Evolutionary conservation across 2,329 filamentous ascomycete genomes (phyloP), one percentile per base, ranked within the genome.

Genomic region (Fusarium domesticum): DNA sequence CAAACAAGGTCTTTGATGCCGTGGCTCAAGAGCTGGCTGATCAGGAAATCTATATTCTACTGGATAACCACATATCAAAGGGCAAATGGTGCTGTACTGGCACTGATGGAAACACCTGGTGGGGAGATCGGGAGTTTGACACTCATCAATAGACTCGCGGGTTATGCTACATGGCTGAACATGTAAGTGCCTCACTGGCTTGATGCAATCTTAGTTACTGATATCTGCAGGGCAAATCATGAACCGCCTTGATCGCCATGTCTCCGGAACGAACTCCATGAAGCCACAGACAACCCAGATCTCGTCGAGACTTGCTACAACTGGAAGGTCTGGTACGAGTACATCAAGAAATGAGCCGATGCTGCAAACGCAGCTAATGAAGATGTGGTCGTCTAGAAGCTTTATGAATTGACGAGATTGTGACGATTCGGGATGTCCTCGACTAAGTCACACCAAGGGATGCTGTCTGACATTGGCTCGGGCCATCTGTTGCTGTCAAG

Each of bases 51-150:
- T 76, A 77, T 53, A 65, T 81, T 7, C 74, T 79, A 50, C 64
- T 81, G 1, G 77, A 81, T 59, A 80, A 81, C 54, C 78, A 81
- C 60, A 72, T 81, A 54, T 78, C 75, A 19, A 72, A 69, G 41
- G 78, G 70, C 6, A 67, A 66, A 45, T 82, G 78, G 78, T 81
- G 78, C 57, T 81, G 77, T 57, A 69, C 64, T 15, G 64, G 61
- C 1, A 65, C 57, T 1, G 78, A 81, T 45, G 77, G 76, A 10
- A 81, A 81, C 54, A 61, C 69, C 23, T 81, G 77, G 76, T 80
- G 77, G 62, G 76, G 78, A 6, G 80, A 84, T 58, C 72, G 62
- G 1, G 71, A 80, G 57, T 85, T 83, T 55, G 63, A 75, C 47
- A 68, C 74, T 0, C 61, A 65, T 1, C 81, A 81, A 35, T 85